phyloP scores from a whole-genome alignment of 805 yeast genomes.

The Nakazawaea wyomingensis region DNA sequence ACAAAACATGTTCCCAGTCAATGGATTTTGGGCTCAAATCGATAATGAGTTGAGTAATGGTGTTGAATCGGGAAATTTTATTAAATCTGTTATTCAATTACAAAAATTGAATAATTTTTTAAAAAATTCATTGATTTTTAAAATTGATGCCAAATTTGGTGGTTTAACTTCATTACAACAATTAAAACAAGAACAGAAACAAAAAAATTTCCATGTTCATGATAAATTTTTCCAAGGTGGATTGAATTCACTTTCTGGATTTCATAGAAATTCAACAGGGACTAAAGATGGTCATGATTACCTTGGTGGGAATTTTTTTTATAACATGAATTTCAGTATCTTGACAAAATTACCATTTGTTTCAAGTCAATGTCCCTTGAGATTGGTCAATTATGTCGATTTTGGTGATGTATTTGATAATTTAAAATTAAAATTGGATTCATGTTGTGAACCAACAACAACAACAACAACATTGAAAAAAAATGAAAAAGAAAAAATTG shows the following conservation, averaged over 20 bases:
- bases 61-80: slow-evolving; percentile 23
- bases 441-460: background rate
- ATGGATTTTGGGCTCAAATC: slow-evolving; percentile 37
- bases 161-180: slow-evolving; percentile 38
- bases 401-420: slow-evolving; percentile 53
- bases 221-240: slow-evolving; percentile 89
- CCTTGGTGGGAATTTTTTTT: slow-evolving; percentile 62
- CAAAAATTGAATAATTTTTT: slow-evolving; percentile 36
- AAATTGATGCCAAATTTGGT: slow-evolving; percentile 50
- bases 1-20: slow-evolving; percentile 35
- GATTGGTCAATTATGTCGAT: slow-evolving; percentile 58
- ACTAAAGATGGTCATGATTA: slow-evolving; percentile 49
- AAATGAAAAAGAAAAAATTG: no score
- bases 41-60: slow-evolving; percentile 34
- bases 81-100: slow-evolving; percentile 29
- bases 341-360: slow-evolving; percentile 55
- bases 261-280: slow-evolving; percentile 62
- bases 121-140: slow-evolving; percentile 42
- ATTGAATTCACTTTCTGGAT: slow-evolving; percentile 65
- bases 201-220: slow-evolving; percentile 63
- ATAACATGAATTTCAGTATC: slow-evolving; percentile 53
- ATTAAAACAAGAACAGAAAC: slow-evolving; percentile 25
- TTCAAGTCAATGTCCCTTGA: slow-evolving; percentile 42
- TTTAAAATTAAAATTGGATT: slow-evolving; percentile 14
- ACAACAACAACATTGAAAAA: slow-evolving; percentile 16